Evolutionary conservation across 75 land plant species (phyloP).

Genomic region (Adiantum capillusveneris): DNA sequence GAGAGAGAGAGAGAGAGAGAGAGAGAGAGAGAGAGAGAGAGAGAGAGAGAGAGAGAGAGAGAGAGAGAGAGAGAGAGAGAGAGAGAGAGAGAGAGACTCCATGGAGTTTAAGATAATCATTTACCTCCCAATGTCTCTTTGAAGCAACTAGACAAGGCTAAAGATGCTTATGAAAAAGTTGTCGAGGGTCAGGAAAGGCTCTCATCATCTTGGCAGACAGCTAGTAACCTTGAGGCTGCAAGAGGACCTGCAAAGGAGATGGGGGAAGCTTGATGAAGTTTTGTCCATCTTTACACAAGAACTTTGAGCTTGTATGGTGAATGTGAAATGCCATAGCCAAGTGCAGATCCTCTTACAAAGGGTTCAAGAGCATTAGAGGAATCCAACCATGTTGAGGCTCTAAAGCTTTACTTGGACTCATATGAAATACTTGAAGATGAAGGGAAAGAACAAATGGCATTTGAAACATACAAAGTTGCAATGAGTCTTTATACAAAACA

Average conservation of each 20-base stretch:
- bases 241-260: conserved; percentile 82
- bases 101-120: too few relatives aligned
- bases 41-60: too few relatives aligned
- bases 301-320: conserved; percentile 73
- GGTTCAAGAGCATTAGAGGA: conserved; percentile 86
- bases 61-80: too few relatives aligned
- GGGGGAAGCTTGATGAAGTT: conserved; percentile 56
- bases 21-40: too few relatives aligned
- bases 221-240: conserved; percentile 91
- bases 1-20: too few relatives aligned
- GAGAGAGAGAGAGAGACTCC: too few relatives aligned
- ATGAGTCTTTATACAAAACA: conserved; percentile 71
- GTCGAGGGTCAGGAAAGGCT: too few relatives aligned
- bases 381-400: conserved; percentile 65
- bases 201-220: conserved; percentile 99
- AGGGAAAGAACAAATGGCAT: conserved; percentile 94
- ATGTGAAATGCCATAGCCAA: conserved; percentile 85
- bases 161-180: too few relatives aligned
- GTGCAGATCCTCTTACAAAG: conserved; percentile 87
- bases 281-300: conserved; percentile 54
- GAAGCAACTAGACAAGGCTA: too few relatives aligned
- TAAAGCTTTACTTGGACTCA: conserved; percentile 69
- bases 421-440: conserved; percentile 87
- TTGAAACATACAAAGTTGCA: conserved; percentile 85
- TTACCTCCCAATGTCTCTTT: too few relatives aligned